Conservation (phyloP, 345 rosid species). For the Arabis alpina region DNA sequence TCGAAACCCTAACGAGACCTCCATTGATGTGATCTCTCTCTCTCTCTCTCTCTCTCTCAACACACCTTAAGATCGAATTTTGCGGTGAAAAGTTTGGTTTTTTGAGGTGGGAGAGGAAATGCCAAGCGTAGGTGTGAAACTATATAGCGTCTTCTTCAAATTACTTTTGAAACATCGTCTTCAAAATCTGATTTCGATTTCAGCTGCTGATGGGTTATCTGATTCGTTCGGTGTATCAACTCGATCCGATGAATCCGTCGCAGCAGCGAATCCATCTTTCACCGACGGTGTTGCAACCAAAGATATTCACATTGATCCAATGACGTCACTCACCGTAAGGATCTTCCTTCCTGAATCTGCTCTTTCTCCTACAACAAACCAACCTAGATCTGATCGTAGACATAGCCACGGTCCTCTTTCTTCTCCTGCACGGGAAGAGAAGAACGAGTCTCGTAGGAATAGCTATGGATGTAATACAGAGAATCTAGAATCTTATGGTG, state of each 20-base stretch:
- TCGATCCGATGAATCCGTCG: conserved; percentile 57
- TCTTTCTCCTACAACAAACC: conserved; percentile 35
- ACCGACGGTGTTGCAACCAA: conserved; percentile 69
- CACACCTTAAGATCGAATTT: conserved; percentile 3
- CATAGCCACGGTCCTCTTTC: conserved; percentile 20
- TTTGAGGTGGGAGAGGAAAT: conserved; percentile 36
- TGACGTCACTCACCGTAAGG: conserved; percentile 64
- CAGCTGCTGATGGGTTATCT: conserved; percentile 32
- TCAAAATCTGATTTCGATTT: conserved; percentile 47
- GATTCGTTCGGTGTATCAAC: conserved; percentile 58
- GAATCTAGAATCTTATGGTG: conserved; percentile 51
- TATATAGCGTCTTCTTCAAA: conserved; percentile 69
- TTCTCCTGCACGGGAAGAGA: conserved; percentile 16
- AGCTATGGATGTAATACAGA: conserved; percentile 38
- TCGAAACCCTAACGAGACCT: conserved; percentile 11
- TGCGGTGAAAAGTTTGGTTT: not conserved
- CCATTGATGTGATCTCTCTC: conserved; percentile 34
- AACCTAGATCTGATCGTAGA: conserved; percentile 43
- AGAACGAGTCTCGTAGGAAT: conserved; percentile 36
- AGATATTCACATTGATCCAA: conserved; percentile 72
- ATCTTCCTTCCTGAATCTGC: conserved; percentile 70
- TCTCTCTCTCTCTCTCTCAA: too few species aligned
- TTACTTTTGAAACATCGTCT: conserved; percentile 57
- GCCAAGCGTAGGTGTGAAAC: conserved; percentile 65
- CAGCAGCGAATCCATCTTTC: conserved; percentile 62